Evolutionary conservation across 2,329 filamentous ascomycete species (phyloP), one percentile per base, ranked within the genome.

Genomic region (Ceratocystis eucalypticola): DNA sequence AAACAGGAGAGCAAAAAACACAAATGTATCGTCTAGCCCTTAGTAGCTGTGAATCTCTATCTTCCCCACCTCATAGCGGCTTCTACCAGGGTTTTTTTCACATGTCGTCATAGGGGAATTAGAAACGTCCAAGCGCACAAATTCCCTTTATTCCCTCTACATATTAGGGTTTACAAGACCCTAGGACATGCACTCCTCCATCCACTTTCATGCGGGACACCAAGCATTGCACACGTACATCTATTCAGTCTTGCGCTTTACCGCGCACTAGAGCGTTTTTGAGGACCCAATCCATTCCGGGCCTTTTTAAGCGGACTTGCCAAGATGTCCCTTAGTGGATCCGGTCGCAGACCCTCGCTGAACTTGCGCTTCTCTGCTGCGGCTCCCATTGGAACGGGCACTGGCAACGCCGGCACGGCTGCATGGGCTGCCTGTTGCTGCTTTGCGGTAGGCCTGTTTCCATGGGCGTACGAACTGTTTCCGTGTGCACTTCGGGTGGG

Each of bases 301-400:
- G 61, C 61, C 45, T 64, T 62, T 53, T 66, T 66, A 20, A 53
- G 22, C 5, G 63, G 62, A 65, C 59, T 62, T 12, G 67, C 62
- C 46, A 66, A 62, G 15, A 62, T 68, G 46, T 64, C 66, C 15
- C 66, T 46, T 5, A 74, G 73, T 33, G 76, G 71, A 10, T 73
- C 72, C 30, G 76, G 75, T 28, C 73, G 65, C 7, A 66, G 37
- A 17, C 64, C 66, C 6, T 63, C 65, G 30, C 65, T 69, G 53
- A 67, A 66, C 62, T 68, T 69, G 57, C 67, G 67, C 61, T 69
- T 68, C 46, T 69, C 68, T 12, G 65, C 46, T 8, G 65, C 57
- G 1, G 68, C 65, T 7, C 59, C 61, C 61, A 62, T 63, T 12
- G 65, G 65, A 20, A 25, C 7, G 17, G 65, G 65, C 2, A 66